These are phyloP conservation scores for Penstemon davidsonii DNA, from an alignment of 257 asterid genomes.

Conservation along the genomic window DNA sequence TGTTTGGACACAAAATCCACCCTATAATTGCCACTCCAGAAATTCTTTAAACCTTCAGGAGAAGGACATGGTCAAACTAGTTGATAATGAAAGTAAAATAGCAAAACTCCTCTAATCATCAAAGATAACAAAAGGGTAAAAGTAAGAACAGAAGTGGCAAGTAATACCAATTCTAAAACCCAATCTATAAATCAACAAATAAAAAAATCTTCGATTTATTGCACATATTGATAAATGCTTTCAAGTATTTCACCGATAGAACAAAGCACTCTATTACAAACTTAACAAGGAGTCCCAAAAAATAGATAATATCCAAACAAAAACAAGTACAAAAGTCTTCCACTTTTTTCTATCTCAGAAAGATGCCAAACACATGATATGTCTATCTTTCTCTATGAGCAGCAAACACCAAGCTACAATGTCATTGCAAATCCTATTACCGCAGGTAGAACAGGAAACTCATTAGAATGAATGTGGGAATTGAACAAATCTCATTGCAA, in stretches of 20 bases:
- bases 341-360: not conserved
- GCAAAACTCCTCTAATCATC: not conserved
- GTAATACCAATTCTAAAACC: not conserved
- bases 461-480: not conserved
- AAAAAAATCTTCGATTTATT: not conserved
- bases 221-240: no score
- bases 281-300: not conserved
- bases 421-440: conserved; percentile 28
- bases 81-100: not conserved
- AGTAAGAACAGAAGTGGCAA: not conserved
- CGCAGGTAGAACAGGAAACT: conserved; percentile 11
- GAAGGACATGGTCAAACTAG: not conserved
- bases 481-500: no score
- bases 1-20: no score
- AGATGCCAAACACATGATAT: not conserved
- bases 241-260: not conserved
- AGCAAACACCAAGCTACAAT: conserved; percentile 30
- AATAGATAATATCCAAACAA: not conserved
- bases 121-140: not conserved
- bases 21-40: not conserved
- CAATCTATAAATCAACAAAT: not conserved
- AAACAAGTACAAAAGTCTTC: not conserved
- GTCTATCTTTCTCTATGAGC: not conserved
- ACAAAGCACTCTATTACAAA: not conserved
- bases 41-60: conserved; percentile 5